phyloP scores from a whole-genome alignment of 768 basidiomycete genomes.

The Mycena indigotica region DNA sequence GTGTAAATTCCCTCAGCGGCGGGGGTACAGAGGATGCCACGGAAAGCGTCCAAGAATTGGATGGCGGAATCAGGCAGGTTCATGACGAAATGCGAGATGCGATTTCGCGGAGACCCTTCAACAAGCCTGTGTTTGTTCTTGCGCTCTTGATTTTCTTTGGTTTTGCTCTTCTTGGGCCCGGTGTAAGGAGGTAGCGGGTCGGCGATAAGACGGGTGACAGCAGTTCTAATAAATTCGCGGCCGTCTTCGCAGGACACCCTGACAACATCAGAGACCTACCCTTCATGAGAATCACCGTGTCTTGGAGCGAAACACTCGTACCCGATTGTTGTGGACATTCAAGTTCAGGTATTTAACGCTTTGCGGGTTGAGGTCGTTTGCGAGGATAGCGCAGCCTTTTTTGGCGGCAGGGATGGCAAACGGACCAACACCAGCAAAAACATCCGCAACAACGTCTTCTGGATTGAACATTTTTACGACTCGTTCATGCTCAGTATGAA shows the following conservation, averaged over 20 bases:
- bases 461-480: constrained; percentile 74
- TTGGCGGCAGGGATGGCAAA: constrained; percentile 93
- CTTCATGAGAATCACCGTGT: too few relatives aligned
- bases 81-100: constrained; percentile 92
- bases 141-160: constrained; percentile 42
- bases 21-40: constrained; percentile 59
- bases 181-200: constrained; percentile 66
- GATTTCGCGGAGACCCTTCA: constrained; percentile 39
- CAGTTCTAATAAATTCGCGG: constrained; percentile 74
- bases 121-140: constrained; percentile 30
- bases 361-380: constrained; percentile 93
- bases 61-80: constrained; percentile 94
- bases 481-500: constrained; percentile 89
- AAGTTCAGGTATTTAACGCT: constrained; percentile 74
- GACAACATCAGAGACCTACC: constrained; percentile 70
- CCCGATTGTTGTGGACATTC: constrained; percentile 80
- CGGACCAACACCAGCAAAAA: constrained; percentile 96
- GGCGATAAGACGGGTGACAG: constrained; percentile 53
- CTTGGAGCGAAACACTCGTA: too few relatives aligned
- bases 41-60: constrained; percentile 86
- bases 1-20: constrained; percentile 42
- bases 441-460: constrained; percentile 85
- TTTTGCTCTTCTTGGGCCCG: constrained; percentile 52
- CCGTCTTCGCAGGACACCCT: constrained; percentile 84
- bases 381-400: constrained; percentile 86